Evolutionary conservation across 2,329 filamentous ascomycete genomes (phyloP).

Genomic region (Fusarium redolens): DNA sequence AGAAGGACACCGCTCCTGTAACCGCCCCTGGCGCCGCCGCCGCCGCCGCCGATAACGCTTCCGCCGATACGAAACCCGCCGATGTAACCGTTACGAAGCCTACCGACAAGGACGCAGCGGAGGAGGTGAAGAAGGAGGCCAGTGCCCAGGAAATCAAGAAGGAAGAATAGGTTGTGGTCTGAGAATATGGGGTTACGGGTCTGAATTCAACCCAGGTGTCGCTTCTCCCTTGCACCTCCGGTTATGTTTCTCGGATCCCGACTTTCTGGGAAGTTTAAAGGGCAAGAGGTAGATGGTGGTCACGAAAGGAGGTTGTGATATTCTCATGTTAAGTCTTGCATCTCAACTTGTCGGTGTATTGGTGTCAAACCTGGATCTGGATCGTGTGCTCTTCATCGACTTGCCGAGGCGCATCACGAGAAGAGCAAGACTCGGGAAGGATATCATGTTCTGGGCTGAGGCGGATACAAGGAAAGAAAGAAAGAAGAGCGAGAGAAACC

Average conservation of each 20-base stretch:
- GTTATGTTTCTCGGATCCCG: conserved; percentile 37
- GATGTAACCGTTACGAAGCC: conserved; percentile 36
- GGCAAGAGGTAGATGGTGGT: conserved; percentile 22
- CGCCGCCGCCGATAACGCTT: conserved; percentile 28
- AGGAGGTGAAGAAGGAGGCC: conserved; percentile 44
- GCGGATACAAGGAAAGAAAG: conserved; percentile 30
- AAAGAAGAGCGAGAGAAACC: conserved; percentile 43
- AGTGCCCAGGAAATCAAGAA: conserved; percentile 49
- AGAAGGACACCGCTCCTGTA: conserved; percentile 39
- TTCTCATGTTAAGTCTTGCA: conserved; percentile 45
- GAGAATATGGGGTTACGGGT: conserved; percentile 29
- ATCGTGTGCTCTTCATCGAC: conserved; percentile 28
- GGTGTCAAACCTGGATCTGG: conserved; percentile 40
- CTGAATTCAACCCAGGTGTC: conserved; percentile 24
- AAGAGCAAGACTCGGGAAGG: conserved; percentile 26
- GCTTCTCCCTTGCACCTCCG: conserved; percentile 24
- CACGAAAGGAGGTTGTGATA: conserved; percentile 39
- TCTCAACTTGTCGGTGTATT: conserved; percentile 44
- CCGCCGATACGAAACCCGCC: conserved; percentile 43
- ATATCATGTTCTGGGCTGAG: conserved; percentile 15
- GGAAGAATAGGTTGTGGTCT: conserved; percentile 52
- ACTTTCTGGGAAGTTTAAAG: conserved; percentile 17
- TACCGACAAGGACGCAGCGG: conserved; percentile 32
- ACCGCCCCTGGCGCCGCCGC: conserved; percentile 34
- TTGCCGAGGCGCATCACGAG: conserved; percentile 24